Percentiles rank a stretch among this genome's conserved stretches.
Conservation (phyloP, 2,329 filamentous ascomycete genomes). For the Alternaria burnsii region DNA sequence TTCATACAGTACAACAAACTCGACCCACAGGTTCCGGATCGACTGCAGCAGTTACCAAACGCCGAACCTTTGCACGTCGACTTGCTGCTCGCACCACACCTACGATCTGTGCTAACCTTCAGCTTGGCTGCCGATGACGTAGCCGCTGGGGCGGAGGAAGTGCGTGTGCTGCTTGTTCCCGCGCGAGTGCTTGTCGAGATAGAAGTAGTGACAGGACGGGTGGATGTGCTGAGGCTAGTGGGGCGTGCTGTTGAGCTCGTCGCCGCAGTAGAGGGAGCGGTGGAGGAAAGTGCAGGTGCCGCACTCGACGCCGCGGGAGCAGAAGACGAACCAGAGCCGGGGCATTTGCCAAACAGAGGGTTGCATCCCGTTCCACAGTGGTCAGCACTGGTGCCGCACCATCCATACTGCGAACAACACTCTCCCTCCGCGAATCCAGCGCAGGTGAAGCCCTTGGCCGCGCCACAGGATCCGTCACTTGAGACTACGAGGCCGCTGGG, state of each 20-base stretch:
- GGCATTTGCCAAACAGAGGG: constrained; percentile 11
- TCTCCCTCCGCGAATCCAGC: constrained; percentile 23
- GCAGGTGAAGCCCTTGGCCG: constrained; percentile 22
- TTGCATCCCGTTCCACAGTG: constrained; percentile 16
- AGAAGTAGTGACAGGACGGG: neutral
- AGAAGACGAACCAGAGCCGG: neutral
- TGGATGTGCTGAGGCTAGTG: constrained; percentile 5
- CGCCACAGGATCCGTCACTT: constrained; percentile 23
- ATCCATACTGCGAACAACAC: constrained; percentile 32
- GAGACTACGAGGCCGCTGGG: constrained; percentile 16
- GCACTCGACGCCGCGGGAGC: neutral
- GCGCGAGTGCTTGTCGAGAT: neutral
- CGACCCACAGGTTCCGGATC: neutral
- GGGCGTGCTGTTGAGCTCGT: neutral
- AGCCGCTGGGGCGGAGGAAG: neutral
- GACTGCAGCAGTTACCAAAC: constrained; percentile 8
- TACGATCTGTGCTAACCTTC: constrained; percentile 1
- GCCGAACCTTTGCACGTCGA: constrained; percentile 8
- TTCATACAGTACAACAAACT: constrained; percentile 4
- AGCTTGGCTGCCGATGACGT: neutral
- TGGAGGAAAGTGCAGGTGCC: neutral
- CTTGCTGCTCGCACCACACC: constrained; percentile 4
- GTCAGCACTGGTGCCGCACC: constrained; percentile 16
- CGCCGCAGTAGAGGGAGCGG: neutral
- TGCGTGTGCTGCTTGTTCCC: neutral